phyloP scores from a whole-genome alignment of 1,139 yeast genomes.

The Suhomyces wounanorum region DNA sequence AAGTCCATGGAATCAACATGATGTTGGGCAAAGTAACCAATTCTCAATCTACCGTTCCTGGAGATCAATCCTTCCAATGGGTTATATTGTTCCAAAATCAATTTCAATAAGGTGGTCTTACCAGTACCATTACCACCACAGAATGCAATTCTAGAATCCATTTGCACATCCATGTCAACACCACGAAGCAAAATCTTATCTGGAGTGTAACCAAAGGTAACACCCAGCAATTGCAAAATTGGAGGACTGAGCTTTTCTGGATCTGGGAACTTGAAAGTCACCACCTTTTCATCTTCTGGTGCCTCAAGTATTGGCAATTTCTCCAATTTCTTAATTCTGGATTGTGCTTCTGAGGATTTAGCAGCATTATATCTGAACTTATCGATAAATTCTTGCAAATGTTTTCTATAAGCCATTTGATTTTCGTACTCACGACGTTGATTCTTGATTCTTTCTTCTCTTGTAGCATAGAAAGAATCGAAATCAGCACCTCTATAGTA shows the following conservation, averaged over 20 bases:
- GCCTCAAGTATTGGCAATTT: constrained; percentile 90
- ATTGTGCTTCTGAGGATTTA: constrained; percentile 95
- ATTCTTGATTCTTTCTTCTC: constrained; percentile 92
- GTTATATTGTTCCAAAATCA: constrained; percentile 72
- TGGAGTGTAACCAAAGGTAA: constrained; percentile 80
- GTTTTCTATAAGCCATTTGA: constrained; percentile 94
- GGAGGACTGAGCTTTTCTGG: constrained; percentile 95
- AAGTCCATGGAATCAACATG: constrained; percentile 98
- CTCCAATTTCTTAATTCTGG: constrained; percentile 94
- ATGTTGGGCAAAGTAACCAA: constrained; percentile 99
- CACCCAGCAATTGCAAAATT: constrained; percentile 82
- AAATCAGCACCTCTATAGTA: constrained; percentile 94
- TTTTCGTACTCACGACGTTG: constrained; percentile 94
- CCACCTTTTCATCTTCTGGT: constrained; percentile 87
- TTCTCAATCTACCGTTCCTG: constrained; percentile 81
- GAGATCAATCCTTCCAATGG: constrained; percentile 79
- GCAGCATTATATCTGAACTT: constrained; percentile 97
- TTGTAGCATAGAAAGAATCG: constrained; percentile 88
- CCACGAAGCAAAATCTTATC: constrained; percentile 61
- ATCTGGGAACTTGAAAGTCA: constrained; percentile 91
- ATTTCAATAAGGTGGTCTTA: constrained; percentile 89
- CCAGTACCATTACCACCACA: constrained; percentile 99
- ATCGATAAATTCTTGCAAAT: constrained; percentile 91
- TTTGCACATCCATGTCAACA: constrained; percentile 87
- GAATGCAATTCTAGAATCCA: constrained; percentile 92